A percentile compares a stretch with the other conserved stretches of the same genome.
Conservation (phyloP, 2,329 filamentous ascomycete genomes). For the Epichloe bromicola region DNA sequence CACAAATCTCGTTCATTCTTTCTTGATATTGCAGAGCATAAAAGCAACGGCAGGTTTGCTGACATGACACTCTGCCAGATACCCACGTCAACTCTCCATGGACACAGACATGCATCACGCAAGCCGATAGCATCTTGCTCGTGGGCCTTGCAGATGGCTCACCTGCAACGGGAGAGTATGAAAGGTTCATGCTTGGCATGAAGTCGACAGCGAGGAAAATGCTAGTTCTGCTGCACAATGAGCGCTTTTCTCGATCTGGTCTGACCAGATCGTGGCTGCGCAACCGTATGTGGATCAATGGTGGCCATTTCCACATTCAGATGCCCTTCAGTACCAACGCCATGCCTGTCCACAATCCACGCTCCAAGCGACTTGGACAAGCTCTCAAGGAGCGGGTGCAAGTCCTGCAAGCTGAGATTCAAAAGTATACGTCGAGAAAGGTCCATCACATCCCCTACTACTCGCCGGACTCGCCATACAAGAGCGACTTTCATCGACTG, state of each 20-base stretch:
- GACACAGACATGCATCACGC: constrained; percentile 95
- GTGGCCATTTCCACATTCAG: constrained; percentile 92
- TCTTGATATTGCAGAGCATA: constrained; percentile 3
- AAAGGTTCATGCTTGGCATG: constrained; percentile 89
- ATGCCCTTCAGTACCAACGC: constrained; percentile 74
- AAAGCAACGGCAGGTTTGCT: constrained; percentile 11
- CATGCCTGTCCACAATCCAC: constrained; percentile 58
- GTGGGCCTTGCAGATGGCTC: constrained; percentile 86
- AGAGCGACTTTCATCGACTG: constrained; percentile 90
- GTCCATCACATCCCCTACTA: constrained; percentile 84
- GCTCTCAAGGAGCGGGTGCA: constrained; percentile 88
- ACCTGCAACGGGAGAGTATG: constrained; percentile 86
- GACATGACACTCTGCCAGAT: constrained; percentile 38
- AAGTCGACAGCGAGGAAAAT: constrained; percentile 95
- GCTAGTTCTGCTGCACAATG: constrained; percentile 75
- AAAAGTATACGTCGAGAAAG: constrained; percentile 92
- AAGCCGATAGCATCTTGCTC: constrained; percentile 90
- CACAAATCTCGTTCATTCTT: constrained; percentile 1
- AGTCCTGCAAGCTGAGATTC: constrained; percentile 89
- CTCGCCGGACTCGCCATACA: constrained; percentile 81
- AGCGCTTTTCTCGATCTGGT: constrained; percentile 75
- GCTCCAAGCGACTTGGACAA: constrained; percentile 66
- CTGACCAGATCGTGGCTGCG: constrained; percentile 80
- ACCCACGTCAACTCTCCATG: constrained; percentile 95
- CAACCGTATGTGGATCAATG: constrained; percentile 95